phyloP scores from a whole-genome alignment of 495 filamentous ascomycete species.

The Schizothecium vesticola region DNA sequence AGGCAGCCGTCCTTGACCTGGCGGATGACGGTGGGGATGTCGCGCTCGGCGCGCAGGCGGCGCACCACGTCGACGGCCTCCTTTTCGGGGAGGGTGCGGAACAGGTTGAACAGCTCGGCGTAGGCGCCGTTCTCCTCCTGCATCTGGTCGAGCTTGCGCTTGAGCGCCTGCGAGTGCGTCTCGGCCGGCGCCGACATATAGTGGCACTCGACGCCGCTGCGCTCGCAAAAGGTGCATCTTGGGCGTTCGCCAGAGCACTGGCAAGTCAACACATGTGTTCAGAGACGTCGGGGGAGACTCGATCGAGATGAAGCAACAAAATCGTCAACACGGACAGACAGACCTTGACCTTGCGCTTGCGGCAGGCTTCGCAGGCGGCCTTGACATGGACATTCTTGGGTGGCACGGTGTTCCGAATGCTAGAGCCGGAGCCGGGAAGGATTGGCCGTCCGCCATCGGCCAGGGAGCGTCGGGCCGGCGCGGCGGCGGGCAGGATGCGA shows the following conservation, averaged over 20 bases:
- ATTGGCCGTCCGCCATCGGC: neutral
- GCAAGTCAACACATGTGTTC: neutral
- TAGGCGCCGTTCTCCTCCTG: conserved; percentile 20
- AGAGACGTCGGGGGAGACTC: too few species aligned
- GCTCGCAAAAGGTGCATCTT: conserved; percentile 22
- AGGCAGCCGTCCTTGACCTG: conserved; percentile 29
- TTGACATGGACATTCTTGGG: conserved; percentile 33
- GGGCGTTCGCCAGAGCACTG: conserved; percentile 29
- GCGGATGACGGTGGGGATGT: conserved; percentile 25
- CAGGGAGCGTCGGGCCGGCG: neutral
- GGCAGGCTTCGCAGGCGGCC: conserved; percentile 45
- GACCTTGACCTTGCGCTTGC: conserved; percentile 47
- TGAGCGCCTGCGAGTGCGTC: conserved; percentile 27
- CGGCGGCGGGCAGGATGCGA: conserved; percentile 1
- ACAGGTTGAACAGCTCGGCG: conserved; percentile 23
- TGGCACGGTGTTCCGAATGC: neutral
- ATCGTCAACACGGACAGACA: neutral
- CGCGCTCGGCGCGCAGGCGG: conserved; percentile 25
- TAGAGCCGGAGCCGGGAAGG: neutral
- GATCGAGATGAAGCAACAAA: neutral
- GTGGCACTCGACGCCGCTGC: conserved; percentile 21
- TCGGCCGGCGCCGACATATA: conserved; percentile 26
- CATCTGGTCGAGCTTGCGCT: conserved; percentile 25
- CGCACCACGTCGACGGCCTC: conserved; percentile 25
- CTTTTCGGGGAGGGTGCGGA: conserved; percentile 11